Conservation (phyloP, 2,329 filamentous ascomycete species). For the Ascosphaera aggregata region DNA sequence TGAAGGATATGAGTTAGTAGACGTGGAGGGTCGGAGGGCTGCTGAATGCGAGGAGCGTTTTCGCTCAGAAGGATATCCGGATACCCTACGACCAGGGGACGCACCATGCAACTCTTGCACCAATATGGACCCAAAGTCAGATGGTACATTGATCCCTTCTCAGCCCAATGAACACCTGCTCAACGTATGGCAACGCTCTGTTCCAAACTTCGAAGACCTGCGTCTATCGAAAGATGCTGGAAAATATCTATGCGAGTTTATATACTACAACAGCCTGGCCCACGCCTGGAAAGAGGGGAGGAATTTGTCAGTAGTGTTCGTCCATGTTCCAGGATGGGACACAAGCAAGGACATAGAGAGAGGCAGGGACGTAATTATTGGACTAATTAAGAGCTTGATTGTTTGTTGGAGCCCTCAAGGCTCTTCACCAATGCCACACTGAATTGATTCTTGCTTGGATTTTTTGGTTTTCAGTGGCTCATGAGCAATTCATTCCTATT, state of each 20-base stretch:
- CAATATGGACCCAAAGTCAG: conserved; percentile 1
- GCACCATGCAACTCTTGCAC: no score
- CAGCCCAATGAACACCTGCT: conserved; percentile 15
- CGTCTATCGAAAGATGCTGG: conserved; percentile 47
- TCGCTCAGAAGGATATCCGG: no score
- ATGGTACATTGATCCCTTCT: conserved; percentile 7
- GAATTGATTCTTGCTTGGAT: no score
- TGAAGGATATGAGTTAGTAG: conserved; percentile 44
- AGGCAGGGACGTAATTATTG: conserved; percentile 19
- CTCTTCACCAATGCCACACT: no score
- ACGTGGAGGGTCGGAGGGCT: conserved; percentile 36
- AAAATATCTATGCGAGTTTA: conserved; percentile 55
- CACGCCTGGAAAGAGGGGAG: conserved; percentile 11
- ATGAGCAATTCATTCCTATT: not conserved
- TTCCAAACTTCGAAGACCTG: conserved; percentile 15
- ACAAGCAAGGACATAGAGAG: conserved; percentile 22
- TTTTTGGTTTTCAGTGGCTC: no score
- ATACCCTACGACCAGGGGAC: no score
- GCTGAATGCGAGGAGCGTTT: conserved; percentile 24
- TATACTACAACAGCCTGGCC: conserved; percentile 46
- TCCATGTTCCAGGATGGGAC: conserved; percentile 45
- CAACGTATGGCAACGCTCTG: conserved; percentile 13
- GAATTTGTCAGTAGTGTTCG: conserved; percentile 33
- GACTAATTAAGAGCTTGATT: conserved; percentile 20
- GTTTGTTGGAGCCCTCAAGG: conserved; percentile 16